Evolutionary conservation across 2,329 filamentous ascomycete species (phyloP), one percentile per base, ranked within the genome.

Genomic region (Macrophomina phaseolina): DNA sequence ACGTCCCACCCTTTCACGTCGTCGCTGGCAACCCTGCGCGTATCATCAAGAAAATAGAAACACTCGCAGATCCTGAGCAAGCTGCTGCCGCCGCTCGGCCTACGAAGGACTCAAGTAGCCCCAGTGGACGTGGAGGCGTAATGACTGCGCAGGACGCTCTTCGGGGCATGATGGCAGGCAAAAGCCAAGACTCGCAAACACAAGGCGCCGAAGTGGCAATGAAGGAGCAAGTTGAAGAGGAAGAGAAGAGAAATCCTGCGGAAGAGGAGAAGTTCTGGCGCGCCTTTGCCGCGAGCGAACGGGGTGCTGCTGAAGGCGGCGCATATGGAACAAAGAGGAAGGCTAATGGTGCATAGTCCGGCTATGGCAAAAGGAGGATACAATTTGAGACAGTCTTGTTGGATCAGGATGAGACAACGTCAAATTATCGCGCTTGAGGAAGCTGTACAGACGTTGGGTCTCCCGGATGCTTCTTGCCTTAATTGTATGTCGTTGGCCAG

Each of bases 21-120:
- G 88, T 88, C 0, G 89, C 83, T 18, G 90, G 90, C 0, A 92
- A 91, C 71, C 90, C 90, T 45, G 90, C 89, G 11, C 83, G 82
- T 58, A 77, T 90, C 16, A 23, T 78, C 93, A 71, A 73, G 12
- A 78, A 77, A 67, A 69, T 79, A n/a, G 73, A 76, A 68, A 78
- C 75, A 2, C 67, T 70, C 11, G 76, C 77, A 74, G 74, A 78
- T 61, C 70, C 73, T 11, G 91, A 91, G 79, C 94, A 64, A 42
- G 65, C 65, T 2, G 56, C 70, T 36, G 91, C 89, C 1, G 91
- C 89, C 1, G 52, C 40, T 6, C 40, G n/a, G 28, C 18, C 30
- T 4, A 16, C 28, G 11, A 34, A 9, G 4, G 16, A 46, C 16
- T 6, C 34, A 14, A 11, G 14, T 5, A 51, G 36, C 12, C n/a